Evolutionary conservation across 2,329 filamentous ascomycete species (phyloP), one percentile per base, ranked within the genome.

Genomic region (Fonsecaea nubica): DNA sequence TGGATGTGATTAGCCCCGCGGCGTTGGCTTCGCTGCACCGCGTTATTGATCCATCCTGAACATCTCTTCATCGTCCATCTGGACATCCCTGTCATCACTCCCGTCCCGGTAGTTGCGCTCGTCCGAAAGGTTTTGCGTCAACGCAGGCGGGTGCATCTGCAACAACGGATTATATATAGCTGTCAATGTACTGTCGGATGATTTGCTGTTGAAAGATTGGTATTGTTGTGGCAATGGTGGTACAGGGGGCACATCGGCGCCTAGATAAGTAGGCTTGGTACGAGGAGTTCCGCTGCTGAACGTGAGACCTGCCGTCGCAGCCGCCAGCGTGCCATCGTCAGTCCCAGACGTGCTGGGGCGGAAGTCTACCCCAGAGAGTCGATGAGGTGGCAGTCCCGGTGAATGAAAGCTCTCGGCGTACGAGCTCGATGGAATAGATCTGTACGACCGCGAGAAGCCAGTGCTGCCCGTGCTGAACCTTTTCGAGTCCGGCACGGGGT

Each of bases 41-140:
- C 35, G n/a, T 78, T 84, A 95, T 79, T 96, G 92, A 80, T 99
- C 95, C 94, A 98, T 98, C 64, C 93, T 93, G 82, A 99, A 99
- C 74, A 98, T 91, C 76, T 93, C 93, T 72, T 97, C 93, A 72
- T 98, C 94, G 69, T 96, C 93, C 63, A 71, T 68, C 13, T 68
- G 71, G 83, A 70, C 85, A 82, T 77, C 85, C 65, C 88, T 87
- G 71, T 86, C 82, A 72, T 86, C 86, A 58, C 87, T 87, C 71
- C 89, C 87, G 84, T 89, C 90, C 79, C 88, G 89, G 64, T 90
- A 86, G 73, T 91, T 90, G 65, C 87, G 76, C 76, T 83, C 78
- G 74, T 82, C 79, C 50, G 81, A 82, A 60, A 83, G 74, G 71
- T 81, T 79, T 74, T 83, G 82, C 18, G 80, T 82, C 58, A 81